A percentile compares a stretch with the other conserved stretches of the same genome.
phyloP scores from a whole-genome alignment of 306 rosid species.

The Vicia sativa region DNA sequence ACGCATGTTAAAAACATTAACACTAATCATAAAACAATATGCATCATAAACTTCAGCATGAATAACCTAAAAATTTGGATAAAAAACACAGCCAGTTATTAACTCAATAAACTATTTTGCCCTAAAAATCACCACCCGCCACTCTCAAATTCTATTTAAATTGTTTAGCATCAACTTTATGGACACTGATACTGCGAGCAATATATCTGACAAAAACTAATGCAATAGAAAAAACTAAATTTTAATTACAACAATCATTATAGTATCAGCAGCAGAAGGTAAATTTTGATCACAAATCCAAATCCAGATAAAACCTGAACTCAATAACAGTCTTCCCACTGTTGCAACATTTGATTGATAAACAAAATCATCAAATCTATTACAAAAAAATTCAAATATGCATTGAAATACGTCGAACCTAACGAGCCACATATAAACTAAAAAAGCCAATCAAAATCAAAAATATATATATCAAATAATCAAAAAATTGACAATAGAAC shows the following conservation, averaged over 20 bases:
- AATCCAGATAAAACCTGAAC: slow-evolving; percentile 3
- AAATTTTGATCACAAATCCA: not conserved
- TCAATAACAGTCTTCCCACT: slow-evolving; percentile 23
- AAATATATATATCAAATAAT: not conserved
- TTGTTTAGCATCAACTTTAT: slow-evolving; percentile 25
- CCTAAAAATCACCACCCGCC: not conserved
- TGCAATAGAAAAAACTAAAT: slow-evolving; percentile 23
- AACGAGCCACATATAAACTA: slow-evolving; percentile 48
- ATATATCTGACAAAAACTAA: not conserved
- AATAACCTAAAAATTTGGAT: not conserved
- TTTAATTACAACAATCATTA: not conserved
- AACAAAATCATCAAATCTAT: slow-evolving; percentile 21
- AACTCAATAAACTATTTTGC: slow-evolving; percentile 15
- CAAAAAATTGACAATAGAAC: slow-evolving; percentile 34
- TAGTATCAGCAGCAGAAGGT: not conserved
- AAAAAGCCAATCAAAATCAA: slow-evolving; percentile 32
- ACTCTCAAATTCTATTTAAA: slow-evolving; percentile 7
- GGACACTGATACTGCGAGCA: slow-evolving; percentile 17
- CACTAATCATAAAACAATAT: slow-evolving; percentile 19
- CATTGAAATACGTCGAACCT: slow-evolving; percentile 28
- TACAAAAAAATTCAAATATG: not conserved
- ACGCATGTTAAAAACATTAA: slow-evolving; percentile 17
- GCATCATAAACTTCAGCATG: slow-evolving; percentile 1
- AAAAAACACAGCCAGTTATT: slow-evolving; percentile 3
- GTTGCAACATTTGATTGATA: slow-evolving; percentile 25